These are phyloP conservation scores for Phytophthora hibernalis DNA, from an alignment of 352 stramenopile genomes.

Conservation along the genomic window DNA sequence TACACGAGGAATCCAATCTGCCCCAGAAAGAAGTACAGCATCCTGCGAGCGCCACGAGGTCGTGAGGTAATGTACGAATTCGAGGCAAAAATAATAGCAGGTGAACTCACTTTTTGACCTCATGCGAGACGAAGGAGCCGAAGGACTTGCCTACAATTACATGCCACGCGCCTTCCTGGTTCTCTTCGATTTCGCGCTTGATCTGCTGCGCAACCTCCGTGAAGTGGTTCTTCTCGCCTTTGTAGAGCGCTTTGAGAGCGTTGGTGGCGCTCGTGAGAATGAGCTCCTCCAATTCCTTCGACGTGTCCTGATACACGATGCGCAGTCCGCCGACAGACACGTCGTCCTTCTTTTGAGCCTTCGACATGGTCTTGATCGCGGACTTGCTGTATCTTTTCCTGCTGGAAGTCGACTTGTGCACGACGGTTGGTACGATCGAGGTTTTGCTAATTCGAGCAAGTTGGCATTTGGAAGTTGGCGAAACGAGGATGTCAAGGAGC, in stretches of 20 bases:
- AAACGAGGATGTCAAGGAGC: constrained; percentile 9
- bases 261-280: constrained; percentile 79
- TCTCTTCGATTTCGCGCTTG: constrained; percentile 81
- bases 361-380: constrained; percentile 54
- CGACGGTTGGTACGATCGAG: constrained; percentile 15
- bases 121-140: constrained; percentile 85
- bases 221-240: constrained; percentile 87
- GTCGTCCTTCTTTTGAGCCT: constrained; percentile 84
- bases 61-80: constrained; percentile 11
- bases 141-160: constrained; percentile 90
- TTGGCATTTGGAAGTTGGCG: background rate
- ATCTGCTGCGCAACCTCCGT: constrained; percentile 83
- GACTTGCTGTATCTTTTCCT: constrained; percentile 15
- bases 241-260: constrained; percentile 83
- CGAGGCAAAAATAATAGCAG: background rate
- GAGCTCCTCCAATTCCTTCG: constrained; percentile 75
- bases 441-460: constrained; percentile 21
- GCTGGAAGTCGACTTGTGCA: background rate
- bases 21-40: constrained; percentile 85
- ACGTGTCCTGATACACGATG: constrained; percentile 75
- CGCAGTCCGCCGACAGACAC: constrained; percentile 67
- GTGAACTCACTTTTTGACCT: constrained; percentile 77
- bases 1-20: constrained; percentile 86
- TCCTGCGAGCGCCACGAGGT: constrained; percentile 42
- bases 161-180: constrained; percentile 75